These are phyloP conservation scores for Suillus alpinus DNA, from an alignment of 768 basidiomycete genomes.

Conservation along the genomic window DNA sequence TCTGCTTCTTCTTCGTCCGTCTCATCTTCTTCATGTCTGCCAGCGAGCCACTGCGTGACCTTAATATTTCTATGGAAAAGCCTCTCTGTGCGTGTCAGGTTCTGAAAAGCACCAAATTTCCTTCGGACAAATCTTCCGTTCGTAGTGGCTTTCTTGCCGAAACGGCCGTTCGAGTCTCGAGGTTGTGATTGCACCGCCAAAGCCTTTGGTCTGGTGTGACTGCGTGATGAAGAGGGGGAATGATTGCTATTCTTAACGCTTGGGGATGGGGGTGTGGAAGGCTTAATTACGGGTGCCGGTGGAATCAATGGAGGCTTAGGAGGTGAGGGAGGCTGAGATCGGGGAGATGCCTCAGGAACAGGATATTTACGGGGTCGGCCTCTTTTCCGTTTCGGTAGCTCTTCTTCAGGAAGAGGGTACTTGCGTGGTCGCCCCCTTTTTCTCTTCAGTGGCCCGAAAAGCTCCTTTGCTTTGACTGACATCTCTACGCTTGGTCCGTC, in stretches of 20 bases:
- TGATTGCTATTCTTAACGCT: conserved; percentile 19
- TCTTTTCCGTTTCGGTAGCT: conserved; percentile 32
- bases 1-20: conserved; percentile 19
- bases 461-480: conserved; percentile 33
- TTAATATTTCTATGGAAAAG: conserved; percentile 39
- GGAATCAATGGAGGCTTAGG: conserved; percentile 11
- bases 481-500: conserved; percentile 26
- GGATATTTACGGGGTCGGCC: conserved; percentile 34
- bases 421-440: conserved; percentile 36
- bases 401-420: conserved; percentile 27
- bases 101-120: conserved; percentile 21
- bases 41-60: conserved; percentile 34
- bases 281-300: conserved; percentile 9
- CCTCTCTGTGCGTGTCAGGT: conserved; percentile 38
- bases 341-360: conserved; percentile 8
- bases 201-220: conserved; percentile 37
- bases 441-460: conserved; percentile 29
- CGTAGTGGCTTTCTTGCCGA: conserved; percentile 58
- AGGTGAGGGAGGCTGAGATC: conserved; percentile 11
- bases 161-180: conserved; percentile 61
- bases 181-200: conserved; percentile 53
- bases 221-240: conserved; percentile 24
- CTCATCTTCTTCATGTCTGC: conserved; percentile 12
- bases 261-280: conserved; percentile 16
- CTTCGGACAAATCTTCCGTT: conserved; percentile 43